A percentile compares a stretch with the other conserved stretches of the same genome.
Conservation (phyloP, 352 stramenopile species). For the Phytophthora hibernalis region DNA sequence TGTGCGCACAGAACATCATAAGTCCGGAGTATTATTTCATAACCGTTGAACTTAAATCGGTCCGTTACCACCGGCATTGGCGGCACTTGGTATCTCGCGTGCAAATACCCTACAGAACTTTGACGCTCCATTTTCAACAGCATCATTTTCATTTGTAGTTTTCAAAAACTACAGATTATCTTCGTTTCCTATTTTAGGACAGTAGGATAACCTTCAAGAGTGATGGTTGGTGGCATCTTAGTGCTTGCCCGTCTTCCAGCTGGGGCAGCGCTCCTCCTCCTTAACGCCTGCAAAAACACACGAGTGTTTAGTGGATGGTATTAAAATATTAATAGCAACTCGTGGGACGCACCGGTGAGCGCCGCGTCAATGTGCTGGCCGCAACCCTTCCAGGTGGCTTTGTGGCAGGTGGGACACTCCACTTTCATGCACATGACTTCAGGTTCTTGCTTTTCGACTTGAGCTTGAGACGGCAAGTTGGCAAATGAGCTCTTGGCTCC, state of each 20-base stretch:
- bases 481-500: conserved; percentile 15
- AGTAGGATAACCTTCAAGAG: background rate
- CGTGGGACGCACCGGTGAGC: conserved; percentile 35
- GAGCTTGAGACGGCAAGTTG: conserved; percentile 18
- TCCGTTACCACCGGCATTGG: background rate
- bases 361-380: conserved; percentile 63
- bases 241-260: conserved; percentile 69
- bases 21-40: conserved; percentile 3
- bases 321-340: no score
- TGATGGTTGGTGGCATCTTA: conserved; percentile 7
- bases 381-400: conserved; percentile 69
- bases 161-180: no score
- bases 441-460: conserved; percentile 6
- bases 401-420: conserved; percentile 66
- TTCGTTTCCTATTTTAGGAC: no score
- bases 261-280: conserved; percentile 56
- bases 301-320: background rate
- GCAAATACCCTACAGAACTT: background rate
- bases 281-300: conserved; percentile 40
- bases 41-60: background rate
- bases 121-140: no score
- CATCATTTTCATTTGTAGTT: no score
- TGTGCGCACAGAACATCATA: conserved; percentile 3
- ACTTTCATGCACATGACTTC: conserved; percentile 61
- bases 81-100: no score